These are phyloP conservation scores for Sugiyamaella japonica DNA, from an alignment of 1,139 yeast genomes.

Conservation along the genomic window DNA sequence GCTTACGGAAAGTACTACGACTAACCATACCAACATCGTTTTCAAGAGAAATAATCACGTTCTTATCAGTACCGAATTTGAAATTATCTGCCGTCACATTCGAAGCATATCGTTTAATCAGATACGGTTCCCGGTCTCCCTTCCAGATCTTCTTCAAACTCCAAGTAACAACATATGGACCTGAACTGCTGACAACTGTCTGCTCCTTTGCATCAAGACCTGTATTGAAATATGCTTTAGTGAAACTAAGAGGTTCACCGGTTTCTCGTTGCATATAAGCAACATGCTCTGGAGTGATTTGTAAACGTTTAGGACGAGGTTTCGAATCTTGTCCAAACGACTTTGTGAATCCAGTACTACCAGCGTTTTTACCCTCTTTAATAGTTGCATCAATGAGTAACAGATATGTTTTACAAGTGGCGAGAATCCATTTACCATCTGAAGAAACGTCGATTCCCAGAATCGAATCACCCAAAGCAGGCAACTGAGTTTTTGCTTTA, in stretches of 20 bases:
- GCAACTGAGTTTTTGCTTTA: slow-evolving; percentile 73
- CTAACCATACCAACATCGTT: slow-evolving; percentile 71
- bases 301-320: slow-evolving; percentile 69
- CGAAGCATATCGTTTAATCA: slow-evolving; percentile 61
- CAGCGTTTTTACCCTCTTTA: slow-evolving; percentile 60
- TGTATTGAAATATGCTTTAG: slow-evolving; percentile 74
- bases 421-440: slow-evolving; percentile 80
- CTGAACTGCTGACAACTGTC: slow-evolving; percentile 71
- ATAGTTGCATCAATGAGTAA: slow-evolving; percentile 66
- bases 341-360: slow-evolving; percentile 62
- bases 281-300: slow-evolving; percentile 69
- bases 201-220: slow-evolving; percentile 65
- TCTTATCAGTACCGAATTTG: slow-evolving; percentile 67
- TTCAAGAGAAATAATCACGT: slow-evolving; percentile 67
- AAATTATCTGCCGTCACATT: slow-evolving; percentile 76
- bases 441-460: slow-evolving; percentile 68
- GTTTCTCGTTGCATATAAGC: slow-evolving; percentile 60
- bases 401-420: slow-evolving; percentile 71
- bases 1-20: slow-evolving; percentile 56
- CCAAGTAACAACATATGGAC: slow-evolving; percentile 84
- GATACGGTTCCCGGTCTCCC: slow-evolving; percentile 58
- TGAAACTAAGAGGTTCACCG: slow-evolving; percentile 56
- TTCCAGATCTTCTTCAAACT: slow-evolving; percentile 59
- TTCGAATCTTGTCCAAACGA: slow-evolving; percentile 64
- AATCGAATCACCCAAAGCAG: slow-evolving; percentile 77